Evolutionary conservation across 2,329 filamentous ascomycete species (phyloP).

Genomic region (Dactylellina cionopaga): DNA sequence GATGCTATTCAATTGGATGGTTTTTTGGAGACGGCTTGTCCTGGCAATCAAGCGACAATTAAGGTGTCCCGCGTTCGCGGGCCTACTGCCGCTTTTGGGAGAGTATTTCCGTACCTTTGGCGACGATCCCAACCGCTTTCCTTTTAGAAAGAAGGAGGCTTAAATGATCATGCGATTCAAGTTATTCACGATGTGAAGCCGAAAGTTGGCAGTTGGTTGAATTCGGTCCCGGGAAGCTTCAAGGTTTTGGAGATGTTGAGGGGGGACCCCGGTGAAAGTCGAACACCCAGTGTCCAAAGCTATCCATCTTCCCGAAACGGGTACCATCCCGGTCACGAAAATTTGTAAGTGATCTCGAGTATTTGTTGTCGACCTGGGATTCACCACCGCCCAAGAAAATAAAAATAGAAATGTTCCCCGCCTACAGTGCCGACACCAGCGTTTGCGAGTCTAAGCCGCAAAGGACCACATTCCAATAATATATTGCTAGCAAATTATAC

Average conservation of each 20-base stretch:
- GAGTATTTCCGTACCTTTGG: constrained; percentile 34
- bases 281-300: too few relatives aligned
- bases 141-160: constrained; percentile 12
- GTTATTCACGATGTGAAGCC: neutral
- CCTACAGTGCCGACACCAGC: constrained; percentile 14
- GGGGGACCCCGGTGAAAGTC: neutral
- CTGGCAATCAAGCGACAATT: constrained; percentile 10
- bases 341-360: constrained; percentile 50
- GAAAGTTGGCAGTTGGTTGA: neutral
- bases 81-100: constrained; percentile 31
- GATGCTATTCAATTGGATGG: neutral
- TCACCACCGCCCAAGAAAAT: constrained; percentile 7
- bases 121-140: constrained; percentile 14
- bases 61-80: constrained; percentile 27
- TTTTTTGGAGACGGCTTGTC: constrained; percentile 8
- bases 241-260: neutral
- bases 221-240: neutral
- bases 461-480: constrained; percentile 42
- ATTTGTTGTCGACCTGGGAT: constrained; percentile 47
- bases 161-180: constrained; percentile 3
- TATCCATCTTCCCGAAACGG: neutral
- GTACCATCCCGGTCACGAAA: constrained; percentile 44
- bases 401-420: constrained; percentile 51
- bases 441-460: constrained; percentile 46
- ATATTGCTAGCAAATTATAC: constrained; percentile 15